A percentile compares a stretch with the other conserved stretches of the same genome.
phyloP scores from a whole-genome alignment of 495 filamentous ascomycete species.

The Melanomma pulvis-pyrius region DNA sequence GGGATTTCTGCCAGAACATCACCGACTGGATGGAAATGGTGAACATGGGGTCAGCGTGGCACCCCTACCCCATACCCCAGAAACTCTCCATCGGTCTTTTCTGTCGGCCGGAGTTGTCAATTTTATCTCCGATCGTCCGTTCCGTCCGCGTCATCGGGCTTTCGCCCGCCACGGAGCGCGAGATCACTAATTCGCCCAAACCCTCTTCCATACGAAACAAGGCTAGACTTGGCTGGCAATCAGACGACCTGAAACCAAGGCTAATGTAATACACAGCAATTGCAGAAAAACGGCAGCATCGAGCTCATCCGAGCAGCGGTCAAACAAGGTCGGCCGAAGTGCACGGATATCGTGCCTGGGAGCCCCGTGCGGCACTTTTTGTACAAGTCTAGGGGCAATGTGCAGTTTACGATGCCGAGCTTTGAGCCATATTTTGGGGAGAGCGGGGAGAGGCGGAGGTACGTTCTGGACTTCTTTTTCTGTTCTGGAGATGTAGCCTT shows the following conservation, averaged over 20 bases:
- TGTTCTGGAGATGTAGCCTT: no score
- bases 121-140: neutral
- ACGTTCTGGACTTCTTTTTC: conserved; percentile 20
- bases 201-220: neutral
- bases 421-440: conserved; percentile 71
- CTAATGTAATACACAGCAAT: conserved; percentile 50
- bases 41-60: neutral
- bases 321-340: conserved; percentile 66
- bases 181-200: neutral
- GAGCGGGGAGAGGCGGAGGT: conserved; percentile 67
- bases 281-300: conserved; percentile 76
- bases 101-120: neutral
- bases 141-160: neutral
- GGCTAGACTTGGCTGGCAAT: neutral
- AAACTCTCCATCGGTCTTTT: neutral
- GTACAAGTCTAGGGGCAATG: conserved; percentile 90
- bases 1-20: neutral
- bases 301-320: conserved; percentile 74
- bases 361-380: conserved; percentile 85
- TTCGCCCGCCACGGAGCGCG: neutral
- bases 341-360: conserved; percentile 75
- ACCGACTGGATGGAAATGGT: neutral
- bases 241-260: neutral
- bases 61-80: neutral
- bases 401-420: conserved; percentile 91